Evolutionary conservation across 164 flowering plant genomes (phyloP), one percentile per base, ranked within the genome.

Genomic region (Vitis riparia): DNA sequence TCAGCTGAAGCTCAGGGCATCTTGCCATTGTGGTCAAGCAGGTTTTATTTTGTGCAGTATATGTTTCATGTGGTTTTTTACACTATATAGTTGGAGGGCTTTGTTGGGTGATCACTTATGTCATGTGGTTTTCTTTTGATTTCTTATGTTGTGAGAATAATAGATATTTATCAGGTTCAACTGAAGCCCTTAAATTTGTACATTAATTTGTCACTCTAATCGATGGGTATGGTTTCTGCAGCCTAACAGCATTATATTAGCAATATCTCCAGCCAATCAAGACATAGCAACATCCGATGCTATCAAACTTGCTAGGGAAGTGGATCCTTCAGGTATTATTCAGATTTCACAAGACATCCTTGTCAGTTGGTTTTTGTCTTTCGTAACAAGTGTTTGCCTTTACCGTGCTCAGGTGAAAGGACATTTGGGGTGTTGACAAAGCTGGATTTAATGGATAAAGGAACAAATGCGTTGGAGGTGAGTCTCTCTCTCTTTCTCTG

Each of bases 221-320:
- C 58, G 49, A 11, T 72, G 44, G 37, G 15, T 47, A 6, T n/a
- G 30, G 14, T 66, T 56, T 71, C 44, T 77, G 79, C 52, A 89
- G 93, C 93, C 93, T 30, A 89, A 89, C 72, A 77, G 76, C 74
- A 81, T 87, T 71, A 89, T 89, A 70, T 68, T 89, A 58, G 93
- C 93, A 52, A 87, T 89, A 62, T 86, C 91, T 67, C 92, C 94
- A 2, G 94, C 91, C 63, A 88, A 90, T 70, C 92, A 90, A 83
- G 94, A 90, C 73, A 88, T 90, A 64, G 94, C 94, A 14, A 90
- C 94, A 11, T 90, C 94, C 4, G 94, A 90, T 82, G 94, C 94
- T n/a, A 88, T 90, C 32, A 90, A 90, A 67, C 86, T 90, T 63
- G 75, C 92, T 0, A 85, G 81, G 78, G 92, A 90, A 63, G 92